phyloP scores from a whole-genome alignment of 768 basidiomycete genomes.

The Dendrothele bispora region DNA sequence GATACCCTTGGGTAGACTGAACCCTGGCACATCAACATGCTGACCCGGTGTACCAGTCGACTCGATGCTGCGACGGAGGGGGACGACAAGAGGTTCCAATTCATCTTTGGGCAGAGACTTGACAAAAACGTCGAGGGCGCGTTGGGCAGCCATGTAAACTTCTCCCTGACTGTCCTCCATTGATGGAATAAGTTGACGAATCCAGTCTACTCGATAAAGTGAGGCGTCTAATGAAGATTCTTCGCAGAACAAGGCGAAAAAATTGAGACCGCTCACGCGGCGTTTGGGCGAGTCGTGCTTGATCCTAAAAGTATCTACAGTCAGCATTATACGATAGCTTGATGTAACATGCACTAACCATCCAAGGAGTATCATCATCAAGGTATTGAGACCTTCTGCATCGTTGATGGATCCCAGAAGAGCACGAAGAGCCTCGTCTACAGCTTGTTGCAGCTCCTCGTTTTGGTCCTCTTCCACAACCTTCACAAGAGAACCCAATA shows the following conservation, averaged over 20 bases:
- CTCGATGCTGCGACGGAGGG: constrained; percentile 87
- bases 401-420: constrained; percentile 81
- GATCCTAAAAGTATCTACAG: constrained; percentile 58
- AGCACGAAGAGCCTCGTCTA: constrained; percentile 74
- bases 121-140: constrained; percentile 82
- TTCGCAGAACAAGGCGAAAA: constrained; percentile 84
- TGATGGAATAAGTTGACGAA: constrained; percentile 81
- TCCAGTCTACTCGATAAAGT: constrained; percentile 91
- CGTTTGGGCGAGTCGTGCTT: constrained; percentile 71
- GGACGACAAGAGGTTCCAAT: constrained; percentile 85
- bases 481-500: constrained; percentile 78
- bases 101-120: constrained; percentile 93
- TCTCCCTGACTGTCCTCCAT: constrained; percentile 75
- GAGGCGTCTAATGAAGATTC: constrained; percentile 79
- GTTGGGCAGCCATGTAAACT: constrained; percentile 83
- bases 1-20: constrained; percentile 81
- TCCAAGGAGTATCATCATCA: constrained; percentile 87
- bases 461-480: constrained; percentile 65
- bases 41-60: constrained; percentile 75
- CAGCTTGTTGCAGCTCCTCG: constrained; percentile 67
- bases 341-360: constrained; percentile 54
- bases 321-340: background rate
- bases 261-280: constrained; percentile 74
- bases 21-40: constrained; percentile 70
- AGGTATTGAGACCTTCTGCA: constrained; percentile 81